phyloP scores from a whole-genome alignment of 192 early-diverging fungal genomes.

The Backusella liffmaniae region DNA sequence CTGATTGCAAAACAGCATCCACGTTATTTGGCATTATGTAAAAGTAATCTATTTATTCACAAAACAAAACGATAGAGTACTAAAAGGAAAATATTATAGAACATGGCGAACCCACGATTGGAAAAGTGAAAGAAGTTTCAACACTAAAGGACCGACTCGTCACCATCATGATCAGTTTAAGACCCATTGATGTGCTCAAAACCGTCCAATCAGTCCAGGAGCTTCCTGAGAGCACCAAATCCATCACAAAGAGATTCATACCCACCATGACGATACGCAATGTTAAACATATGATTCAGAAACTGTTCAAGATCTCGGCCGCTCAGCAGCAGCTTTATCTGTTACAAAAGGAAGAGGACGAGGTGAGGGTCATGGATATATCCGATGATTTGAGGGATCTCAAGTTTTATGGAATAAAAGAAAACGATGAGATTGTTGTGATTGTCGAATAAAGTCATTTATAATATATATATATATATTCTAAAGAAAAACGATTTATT shows the following conservation, averaged over 20 bases:
- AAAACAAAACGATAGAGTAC: background rate
- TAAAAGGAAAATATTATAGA: background rate
- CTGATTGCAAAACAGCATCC: conserved; percentile 43
- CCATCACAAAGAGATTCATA: conserved; percentile 32
- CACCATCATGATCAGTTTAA: conserved; percentile 32
- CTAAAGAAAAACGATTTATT: background rate
- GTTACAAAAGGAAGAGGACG: conserved; percentile 23
- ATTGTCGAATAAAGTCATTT: conserved; percentile 17
- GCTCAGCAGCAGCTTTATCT: conserved; percentile 40
- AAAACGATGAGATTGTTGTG: conserved; percentile 42
- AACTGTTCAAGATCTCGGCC: conserved; percentile 42
- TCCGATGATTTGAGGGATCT: conserved; percentile 50
- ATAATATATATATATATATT: background rate
- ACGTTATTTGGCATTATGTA: conserved; percentile 48
- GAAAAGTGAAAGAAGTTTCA: background rate
- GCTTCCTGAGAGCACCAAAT: conserved; percentile 20
- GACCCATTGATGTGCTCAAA: conserved; percentile 3
- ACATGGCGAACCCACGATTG: conserved; percentile 28
- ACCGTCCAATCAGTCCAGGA: background rate
- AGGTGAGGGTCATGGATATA: conserved; percentile 23
- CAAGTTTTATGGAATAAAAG: conserved; percentile 46
- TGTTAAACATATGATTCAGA: conserved; percentile 50
- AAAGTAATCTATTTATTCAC: conserved; percentile 31
- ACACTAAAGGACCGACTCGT: conserved; percentile 9
- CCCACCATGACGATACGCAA: conserved; percentile 51